These are phyloP conservation scores for Phytophthora colocasiae DNA, from an alignment of 352 stramenopile species.

Conservation along the genomic window DNA sequence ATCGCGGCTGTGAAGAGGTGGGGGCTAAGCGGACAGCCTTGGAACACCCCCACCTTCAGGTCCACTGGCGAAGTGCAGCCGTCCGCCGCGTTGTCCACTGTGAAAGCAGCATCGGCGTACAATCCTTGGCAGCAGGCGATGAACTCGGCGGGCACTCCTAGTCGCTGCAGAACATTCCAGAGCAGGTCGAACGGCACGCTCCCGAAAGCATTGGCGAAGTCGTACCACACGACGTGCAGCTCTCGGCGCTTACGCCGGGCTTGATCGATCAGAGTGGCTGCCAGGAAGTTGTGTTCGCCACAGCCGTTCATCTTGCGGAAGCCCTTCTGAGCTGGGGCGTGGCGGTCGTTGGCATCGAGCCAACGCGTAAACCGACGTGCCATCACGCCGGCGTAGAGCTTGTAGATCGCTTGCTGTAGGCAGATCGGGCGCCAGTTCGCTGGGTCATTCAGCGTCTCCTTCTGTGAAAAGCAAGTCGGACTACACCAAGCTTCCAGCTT, in stretches of 20 bases:
- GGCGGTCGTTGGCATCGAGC: slow-evolving; percentile 34
- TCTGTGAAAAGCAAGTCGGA: slow-evolving; percentile 39
- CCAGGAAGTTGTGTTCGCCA: slow-evolving; percentile 40
- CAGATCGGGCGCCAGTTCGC: slow-evolving; percentile 42
- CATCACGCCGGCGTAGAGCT: slow-evolving; percentile 35
- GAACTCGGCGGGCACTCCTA: slow-evolving; percentile 23
- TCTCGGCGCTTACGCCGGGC: slow-evolving; percentile 14
- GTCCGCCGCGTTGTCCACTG: slow-evolving; percentile 14
- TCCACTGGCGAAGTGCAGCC: slow-evolving; percentile 12
- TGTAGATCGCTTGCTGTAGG: slow-evolving; percentile 45
- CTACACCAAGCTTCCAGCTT: slow-evolving; percentile 22
- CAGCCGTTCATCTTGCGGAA: slow-evolving; percentile 38
- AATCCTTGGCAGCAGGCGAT: slow-evolving; percentile 14
- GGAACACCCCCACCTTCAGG: slow-evolving; percentile 22
- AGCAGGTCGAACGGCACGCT: slow-evolving; percentile 22
- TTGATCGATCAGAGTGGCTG: slow-evolving; percentile 27
- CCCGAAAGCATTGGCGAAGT: slow-evolving; percentile 31
- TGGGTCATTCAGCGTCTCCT: slow-evolving; percentile 8
- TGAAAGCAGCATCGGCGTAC: slow-evolving; percentile 13
- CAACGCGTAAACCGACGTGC: slow-evolving; percentile 5
- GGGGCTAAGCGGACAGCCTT: slow-evolving; percentile 37
- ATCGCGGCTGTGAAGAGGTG: slow-evolving; percentile 32
- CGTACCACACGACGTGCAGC: slow-evolving; percentile 38
- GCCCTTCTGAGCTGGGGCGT: slow-evolving; percentile 19
- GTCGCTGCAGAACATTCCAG: slow-evolving; percentile 15